Percentiles rank a stretch among this genome's conserved stretches.
These are phyloP conservation scores for Russula abietina DNA, from an alignment of 768 basidiomycete species.

Conservation along the genomic window DNA sequence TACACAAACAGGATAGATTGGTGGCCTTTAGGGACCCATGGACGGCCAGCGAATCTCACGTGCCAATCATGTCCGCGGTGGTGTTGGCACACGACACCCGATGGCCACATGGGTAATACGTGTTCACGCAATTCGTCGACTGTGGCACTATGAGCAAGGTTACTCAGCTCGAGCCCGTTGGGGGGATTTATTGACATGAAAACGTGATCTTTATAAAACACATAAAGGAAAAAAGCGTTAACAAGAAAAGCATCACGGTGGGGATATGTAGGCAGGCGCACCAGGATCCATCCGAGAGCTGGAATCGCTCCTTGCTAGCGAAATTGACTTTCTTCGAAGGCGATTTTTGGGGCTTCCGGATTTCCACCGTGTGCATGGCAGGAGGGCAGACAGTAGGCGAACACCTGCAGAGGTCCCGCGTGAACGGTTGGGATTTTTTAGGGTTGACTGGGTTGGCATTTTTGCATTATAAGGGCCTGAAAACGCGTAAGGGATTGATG, in stretches of 20 bases:
- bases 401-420: background rate
- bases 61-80: constrained; percentile 46
- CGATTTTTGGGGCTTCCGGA: constrained; percentile 28
- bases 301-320: constrained; percentile 34
- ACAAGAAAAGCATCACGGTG: constrained; percentile 1
- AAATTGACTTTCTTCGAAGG: constrained; percentile 28
- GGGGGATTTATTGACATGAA: constrained; percentile 63
- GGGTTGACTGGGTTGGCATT: constrained; percentile 46
- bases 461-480: background rate
- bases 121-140: constrained; percentile 52
- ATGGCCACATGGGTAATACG: constrained; percentile 60
- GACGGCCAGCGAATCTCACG: constrained; percentile 60
- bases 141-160: constrained; percentile 45
- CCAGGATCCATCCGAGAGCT: constrained; percentile 29
- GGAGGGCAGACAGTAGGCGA: constrained; percentile 27
- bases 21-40: constrained; percentile 57
- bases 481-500: constrained; percentile 16
- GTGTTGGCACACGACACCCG: constrained; percentile 48
- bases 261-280: constrained; percentile 17
- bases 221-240: background rate
- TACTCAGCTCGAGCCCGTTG: constrained; percentile 51
- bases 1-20: constrained; percentile 45
- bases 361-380: constrained; percentile 36
- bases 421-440: constrained; percentile 42
- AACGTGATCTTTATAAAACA: constrained; percentile 50